phyloP scores from a whole-genome alignment of 768 basidiomycete species.

The Kwoniella pini region DNA sequence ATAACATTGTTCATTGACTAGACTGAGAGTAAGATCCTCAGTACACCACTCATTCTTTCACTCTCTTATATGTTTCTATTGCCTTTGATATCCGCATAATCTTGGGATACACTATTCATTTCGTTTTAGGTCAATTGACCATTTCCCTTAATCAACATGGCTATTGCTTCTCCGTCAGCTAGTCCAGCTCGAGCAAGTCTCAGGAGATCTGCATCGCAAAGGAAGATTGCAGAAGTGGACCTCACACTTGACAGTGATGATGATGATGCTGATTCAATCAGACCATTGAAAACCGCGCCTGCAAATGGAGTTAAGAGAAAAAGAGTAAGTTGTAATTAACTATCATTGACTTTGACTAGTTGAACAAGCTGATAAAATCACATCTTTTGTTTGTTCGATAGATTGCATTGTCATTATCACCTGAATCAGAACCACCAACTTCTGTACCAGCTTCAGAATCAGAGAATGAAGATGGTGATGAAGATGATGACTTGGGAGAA shows the following conservation, averaged over 20 bases:
- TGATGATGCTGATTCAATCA: constrained; percentile 17
- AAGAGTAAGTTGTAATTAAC: constrained; percentile 16
- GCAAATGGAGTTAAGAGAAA: constrained; percentile 19
- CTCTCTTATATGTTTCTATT: too few relatives aligned
- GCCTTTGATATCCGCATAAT: too few relatives aligned
- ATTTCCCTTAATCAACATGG: constrained; percentile 1
- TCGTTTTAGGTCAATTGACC: too few relatives aligned
- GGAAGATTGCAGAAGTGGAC: constrained; percentile 36
- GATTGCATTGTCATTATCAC: constrained; percentile 8
- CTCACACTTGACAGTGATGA: constrained; percentile 30
- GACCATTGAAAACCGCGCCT: neutral
- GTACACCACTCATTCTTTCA: too few relatives aligned
- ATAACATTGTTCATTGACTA: too few relatives aligned
- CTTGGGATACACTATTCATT: too few relatives aligned
- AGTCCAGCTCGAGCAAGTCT: constrained; percentile 19
- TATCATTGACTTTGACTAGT: neutral
- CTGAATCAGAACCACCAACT: neutral
- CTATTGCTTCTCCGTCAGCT: constrained; percentile 1
- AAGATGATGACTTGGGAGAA: constrained; percentile 23
- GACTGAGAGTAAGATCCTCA: too few relatives aligned
- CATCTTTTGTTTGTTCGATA: neutral
- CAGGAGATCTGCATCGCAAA: constrained; percentile 24
- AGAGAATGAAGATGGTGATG: too few relatives aligned
- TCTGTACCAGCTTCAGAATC: constrained; percentile 12
- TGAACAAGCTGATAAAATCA: neutral